Percentiles rank a stretch among this genome's conserved stretches.
Evolutionary conservation across 2,329 filamentous ascomycete species (phyloP).

Genomic region (Colletotrichum paranaense): DNA sequence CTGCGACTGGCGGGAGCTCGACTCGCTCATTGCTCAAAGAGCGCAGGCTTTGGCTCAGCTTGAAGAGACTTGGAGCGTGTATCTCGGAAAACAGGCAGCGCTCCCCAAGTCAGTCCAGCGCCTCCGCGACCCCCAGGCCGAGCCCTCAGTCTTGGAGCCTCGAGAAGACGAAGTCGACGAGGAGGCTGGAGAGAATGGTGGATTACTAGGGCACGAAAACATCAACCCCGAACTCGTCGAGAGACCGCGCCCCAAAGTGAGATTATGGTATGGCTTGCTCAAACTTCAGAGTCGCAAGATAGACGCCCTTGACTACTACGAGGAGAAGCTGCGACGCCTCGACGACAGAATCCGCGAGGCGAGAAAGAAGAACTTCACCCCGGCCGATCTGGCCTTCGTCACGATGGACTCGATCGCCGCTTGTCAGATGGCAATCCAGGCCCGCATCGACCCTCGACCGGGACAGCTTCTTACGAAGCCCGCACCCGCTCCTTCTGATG

Average conservation of each 20-base stretch:
- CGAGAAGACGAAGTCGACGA: conserved; percentile 50
- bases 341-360: conserved; percentile 80
- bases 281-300: conserved; percentile 77
- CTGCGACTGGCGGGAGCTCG: conserved; percentile 86
- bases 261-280: conserved; percentile 83
- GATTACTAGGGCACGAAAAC: conserved; percentile 60
- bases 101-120: conserved; percentile 49
- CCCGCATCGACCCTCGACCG: conserved; percentile 90
- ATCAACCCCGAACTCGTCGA: conserved; percentile 46
- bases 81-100: conserved; percentile 68
- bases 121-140: conserved; percentile 37
- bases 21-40: conserved; percentile 77
- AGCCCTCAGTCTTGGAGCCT: conserved; percentile 27
- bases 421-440: conserved; percentile 95
- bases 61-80: conserved; percentile 85
- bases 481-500: conserved; percentile 88
- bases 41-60: conserved; percentile 75
- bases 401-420: conserved; percentile 97
- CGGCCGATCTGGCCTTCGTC: conserved; percentile 90
- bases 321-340: conserved; percentile 82
- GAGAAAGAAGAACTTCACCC: conserved; percentile 79
- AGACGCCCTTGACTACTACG: conserved; percentile 95
- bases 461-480: conserved; percentile 86
- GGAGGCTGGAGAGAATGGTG: conserved; percentile 66
- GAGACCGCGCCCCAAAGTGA: conserved; percentile 72